A percentile compares a stretch with the other conserved stretches of the same genome.
Evolutionary conservation across 108 stramenopile genomes (phyloP).

Genomic region (Pseudonitzschia multiseries): DNA sequence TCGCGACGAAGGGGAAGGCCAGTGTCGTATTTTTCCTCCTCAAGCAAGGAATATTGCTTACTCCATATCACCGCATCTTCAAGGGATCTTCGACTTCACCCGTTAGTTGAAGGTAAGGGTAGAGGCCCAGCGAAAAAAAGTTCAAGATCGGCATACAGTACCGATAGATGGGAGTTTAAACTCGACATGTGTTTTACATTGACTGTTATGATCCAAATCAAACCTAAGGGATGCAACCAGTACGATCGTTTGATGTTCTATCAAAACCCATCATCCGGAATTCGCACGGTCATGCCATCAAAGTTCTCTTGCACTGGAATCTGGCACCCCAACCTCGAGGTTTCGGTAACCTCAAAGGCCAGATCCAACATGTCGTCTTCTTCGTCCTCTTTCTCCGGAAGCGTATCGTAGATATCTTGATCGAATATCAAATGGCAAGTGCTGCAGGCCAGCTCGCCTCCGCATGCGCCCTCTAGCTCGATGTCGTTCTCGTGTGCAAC

Average conservation of each 20-base stretch:
- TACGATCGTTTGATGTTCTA: background rate
- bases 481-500: constrained; percentile 87
- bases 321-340: constrained; percentile 97
- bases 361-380: constrained; percentile 99
- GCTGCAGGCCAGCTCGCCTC: constrained; percentile 84
- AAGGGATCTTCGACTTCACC: no score
- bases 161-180: no score
- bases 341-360: constrained; percentile 96
- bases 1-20: no score
- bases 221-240: no score
- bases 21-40: no score
- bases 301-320: constrained; percentile 88
- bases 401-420: constrained; percentile 79
- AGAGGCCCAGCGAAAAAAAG: no score
- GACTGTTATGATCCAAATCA: no score
- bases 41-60: no score
- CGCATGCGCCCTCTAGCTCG: constrained; percentile 89
- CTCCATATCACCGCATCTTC: no score
- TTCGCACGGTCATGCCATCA: constrained; percentile 82
- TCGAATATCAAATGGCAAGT: constrained; percentile 96
- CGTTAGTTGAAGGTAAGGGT: no score
- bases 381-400: constrained; percentile 89
- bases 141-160: no score
- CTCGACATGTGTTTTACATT: no score
- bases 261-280: constrained; percentile 91